phyloP scores from a whole-genome alignment of 345 rosid genomes.

The Ceriops zippeliana region DNA sequence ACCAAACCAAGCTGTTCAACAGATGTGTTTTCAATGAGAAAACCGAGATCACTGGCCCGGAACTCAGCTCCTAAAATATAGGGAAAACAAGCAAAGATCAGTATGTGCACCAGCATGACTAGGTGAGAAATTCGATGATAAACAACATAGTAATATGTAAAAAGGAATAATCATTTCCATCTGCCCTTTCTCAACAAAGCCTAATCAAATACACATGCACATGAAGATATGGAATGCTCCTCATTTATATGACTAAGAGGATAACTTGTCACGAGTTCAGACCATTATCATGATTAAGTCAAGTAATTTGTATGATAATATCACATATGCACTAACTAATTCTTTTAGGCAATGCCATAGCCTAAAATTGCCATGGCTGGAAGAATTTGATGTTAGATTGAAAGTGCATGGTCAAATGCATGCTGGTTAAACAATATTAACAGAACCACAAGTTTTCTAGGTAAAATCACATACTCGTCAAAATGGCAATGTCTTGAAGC shows the following conservation, averaged over 20 bases:
- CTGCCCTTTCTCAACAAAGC: too few species aligned
- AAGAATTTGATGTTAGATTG: not conserved
- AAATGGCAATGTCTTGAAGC: slow-evolving; percentile 91
- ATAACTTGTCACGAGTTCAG: too few species aligned
- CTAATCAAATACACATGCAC: too few species aligned
- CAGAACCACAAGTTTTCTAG: not conserved
- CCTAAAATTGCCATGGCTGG: not conserved
- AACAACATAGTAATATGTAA: not conserved
- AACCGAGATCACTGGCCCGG: slow-evolving; percentile 81
- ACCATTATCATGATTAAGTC: too few species aligned
- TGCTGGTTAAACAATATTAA: not conserved
- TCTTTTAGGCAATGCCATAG: not conserved
- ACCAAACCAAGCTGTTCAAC: slow-evolving; percentile 89
- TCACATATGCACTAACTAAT: too few species aligned
- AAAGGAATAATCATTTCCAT: too few species aligned
- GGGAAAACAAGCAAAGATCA: slow-evolving; percentile 11
- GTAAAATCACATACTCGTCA: slow-evolving; percentile 53
- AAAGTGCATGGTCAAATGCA: not conserved
- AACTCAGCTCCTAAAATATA: slow-evolving; percentile 72
- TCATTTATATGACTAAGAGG: too few species aligned
- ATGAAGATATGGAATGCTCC: too few species aligned
- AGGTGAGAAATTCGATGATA: not conserved
- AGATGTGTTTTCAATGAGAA: slow-evolving; percentile 63
- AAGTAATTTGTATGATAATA: too few species aligned
- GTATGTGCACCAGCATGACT: not conserved